These are phyloP conservation scores for Glycine latifolia DNA, from an alignment of 306 rosid species.

Conservation along the genomic window DNA sequence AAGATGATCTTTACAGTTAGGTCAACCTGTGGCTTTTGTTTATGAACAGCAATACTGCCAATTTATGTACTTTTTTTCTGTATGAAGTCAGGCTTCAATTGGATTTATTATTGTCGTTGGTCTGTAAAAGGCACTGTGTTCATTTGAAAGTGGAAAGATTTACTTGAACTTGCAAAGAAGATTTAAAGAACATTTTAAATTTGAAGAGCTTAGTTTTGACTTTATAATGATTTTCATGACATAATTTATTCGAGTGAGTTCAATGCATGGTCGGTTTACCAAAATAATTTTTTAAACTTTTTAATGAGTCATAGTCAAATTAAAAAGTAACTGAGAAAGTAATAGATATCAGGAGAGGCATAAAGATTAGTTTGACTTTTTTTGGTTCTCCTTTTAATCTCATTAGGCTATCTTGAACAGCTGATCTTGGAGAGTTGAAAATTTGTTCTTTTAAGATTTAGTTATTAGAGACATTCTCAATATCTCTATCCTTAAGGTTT, in stretches of 20 bases:
- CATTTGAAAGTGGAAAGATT: slow-evolving; percentile 26
- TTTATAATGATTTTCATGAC: background rate
- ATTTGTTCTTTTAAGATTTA: no score
- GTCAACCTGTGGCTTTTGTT: background rate
- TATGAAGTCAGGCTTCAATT: slow-evolving; percentile 40
- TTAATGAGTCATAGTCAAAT: background rate
- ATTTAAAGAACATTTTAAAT: background rate
- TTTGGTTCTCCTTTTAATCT: no score
- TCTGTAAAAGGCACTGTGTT: slow-evolving; percentile 31
- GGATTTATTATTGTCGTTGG: slow-evolving; percentile 40
- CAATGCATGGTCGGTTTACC: background rate
- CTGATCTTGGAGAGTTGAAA: no score
- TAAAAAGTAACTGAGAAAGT: no score
- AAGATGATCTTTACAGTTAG: slow-evolving; percentile 95
- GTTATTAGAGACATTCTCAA: no score
- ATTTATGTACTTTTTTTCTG: background rate
- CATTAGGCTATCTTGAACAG: no score
- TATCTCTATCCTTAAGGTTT: no score
- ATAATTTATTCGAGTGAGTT: background rate
- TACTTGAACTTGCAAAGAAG: background rate
- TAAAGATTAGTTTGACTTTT: no score
- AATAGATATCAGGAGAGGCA: no score
- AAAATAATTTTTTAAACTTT: background rate
- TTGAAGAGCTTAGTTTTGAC: background rate
- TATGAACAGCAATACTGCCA: no score